A percentile compares a stretch with the other conserved stretches of the same genome.
Evolutionary conservation across 2,329 filamentous ascomycete genomes (phyloP).

Genomic region (Dendrostoma leiphaemia): DNA sequence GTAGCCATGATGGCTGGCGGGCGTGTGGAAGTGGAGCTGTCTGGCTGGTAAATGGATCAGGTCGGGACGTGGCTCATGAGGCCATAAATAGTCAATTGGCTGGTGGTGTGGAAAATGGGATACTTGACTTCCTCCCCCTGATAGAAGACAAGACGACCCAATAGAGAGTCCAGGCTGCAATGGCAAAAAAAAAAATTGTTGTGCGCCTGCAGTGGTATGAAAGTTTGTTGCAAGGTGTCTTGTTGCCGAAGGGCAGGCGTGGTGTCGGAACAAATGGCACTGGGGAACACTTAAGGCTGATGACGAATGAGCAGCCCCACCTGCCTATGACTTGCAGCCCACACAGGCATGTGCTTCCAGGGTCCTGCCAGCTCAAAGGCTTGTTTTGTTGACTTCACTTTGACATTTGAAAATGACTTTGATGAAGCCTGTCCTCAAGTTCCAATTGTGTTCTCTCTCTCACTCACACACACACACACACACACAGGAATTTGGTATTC

Average conservation of each 20-base stretch:
- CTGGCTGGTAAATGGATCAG: not conserved
- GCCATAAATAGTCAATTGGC: not conserved
- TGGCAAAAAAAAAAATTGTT: not conserved
- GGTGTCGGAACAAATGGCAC: not conserved
- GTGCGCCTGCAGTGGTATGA: not conserved
- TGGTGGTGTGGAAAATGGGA: no score
- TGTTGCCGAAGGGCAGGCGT: slow-evolving; percentile 4
- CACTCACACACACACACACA: no score
- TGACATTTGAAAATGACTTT: no score
- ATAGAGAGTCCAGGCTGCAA: no score
- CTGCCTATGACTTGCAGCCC: slow-evolving; percentile 1
- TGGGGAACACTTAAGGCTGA: not conserved
- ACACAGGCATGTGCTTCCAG: slow-evolving; percentile 7
- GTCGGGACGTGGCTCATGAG: not conserved
- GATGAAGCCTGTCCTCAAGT: not conserved
- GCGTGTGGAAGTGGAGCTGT: not conserved
- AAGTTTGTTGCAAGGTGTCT: slow-evolving; percentile 19
- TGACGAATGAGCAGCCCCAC: slow-evolving; percentile 14
- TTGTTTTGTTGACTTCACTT: no score
- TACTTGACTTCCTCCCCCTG: no score
- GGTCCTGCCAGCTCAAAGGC: no score
- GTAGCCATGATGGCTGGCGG: slow-evolving; percentile 36
- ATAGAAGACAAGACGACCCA: no score
- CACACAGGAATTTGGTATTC: no score
- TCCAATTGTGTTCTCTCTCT: no score